Evolutionary conservation across 2,329 filamentous ascomycete genomes (phyloP).

Genomic region (Venturia oleaginea): DNA sequence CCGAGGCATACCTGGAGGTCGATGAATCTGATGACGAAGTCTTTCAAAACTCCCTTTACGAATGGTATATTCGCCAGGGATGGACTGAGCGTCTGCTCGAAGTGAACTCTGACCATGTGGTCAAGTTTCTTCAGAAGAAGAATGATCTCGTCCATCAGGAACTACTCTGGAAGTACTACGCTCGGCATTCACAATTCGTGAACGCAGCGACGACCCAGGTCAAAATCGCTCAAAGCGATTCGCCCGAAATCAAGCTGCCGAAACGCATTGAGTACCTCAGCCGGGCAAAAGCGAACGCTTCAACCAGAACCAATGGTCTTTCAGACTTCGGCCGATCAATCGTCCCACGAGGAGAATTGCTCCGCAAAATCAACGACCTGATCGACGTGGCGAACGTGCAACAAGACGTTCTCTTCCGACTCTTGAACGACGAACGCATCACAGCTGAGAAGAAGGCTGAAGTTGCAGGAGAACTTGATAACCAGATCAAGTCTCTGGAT

Average conservation of each 20-base stretch:
- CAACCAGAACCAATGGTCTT: constrained; percentile 53
- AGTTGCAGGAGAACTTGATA: constrained; percentile 61
- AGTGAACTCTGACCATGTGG: constrained; percentile 75
- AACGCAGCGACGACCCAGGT: constrained; percentile 82
- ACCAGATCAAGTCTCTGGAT: constrained; percentile 66
- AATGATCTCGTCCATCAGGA: constrained; percentile 73
- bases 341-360: constrained; percentile 67
- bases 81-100: constrained; percentile 79
- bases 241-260: constrained; percentile 67
- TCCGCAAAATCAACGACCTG: constrained; percentile 75
- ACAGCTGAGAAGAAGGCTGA: constrained; percentile 51
- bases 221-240: constrained; percentile 68
- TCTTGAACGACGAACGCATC: constrained; percentile 62
- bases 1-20: constrained; percentile 85
- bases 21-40: constrained; percentile 83
- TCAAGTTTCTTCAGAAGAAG: constrained; percentile 69
- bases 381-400: constrained; percentile 93
- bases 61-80: constrained; percentile 85
- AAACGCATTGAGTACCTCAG: constrained; percentile 84
- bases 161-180: constrained; percentile 86
- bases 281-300: constrained; percentile 85
- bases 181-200: constrained; percentile 72
- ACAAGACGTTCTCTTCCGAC: constrained; percentile 74
- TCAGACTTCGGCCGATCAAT: constrained; percentile 5
- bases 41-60: constrained; percentile 93